Conservation (phyloP, 2,329 filamentous ascomycete species). For the Daldinia eschscholtzii region DNA sequence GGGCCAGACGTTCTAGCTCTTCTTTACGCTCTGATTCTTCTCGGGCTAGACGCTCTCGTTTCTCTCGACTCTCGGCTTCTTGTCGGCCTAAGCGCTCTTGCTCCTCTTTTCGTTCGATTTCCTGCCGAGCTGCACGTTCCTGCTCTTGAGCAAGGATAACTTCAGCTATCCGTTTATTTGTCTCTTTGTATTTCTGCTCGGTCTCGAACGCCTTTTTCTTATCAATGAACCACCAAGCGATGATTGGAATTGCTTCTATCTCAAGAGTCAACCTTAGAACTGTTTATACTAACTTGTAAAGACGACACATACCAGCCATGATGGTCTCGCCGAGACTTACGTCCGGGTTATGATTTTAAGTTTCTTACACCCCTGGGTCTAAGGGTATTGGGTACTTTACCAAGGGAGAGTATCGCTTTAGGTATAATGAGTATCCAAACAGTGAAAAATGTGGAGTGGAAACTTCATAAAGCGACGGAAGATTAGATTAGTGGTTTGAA, state of each 20-base stretch:
- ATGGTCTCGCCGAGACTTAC: background rate
- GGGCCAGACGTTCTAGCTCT: background rate
- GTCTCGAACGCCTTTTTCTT: conserved; percentile 4
- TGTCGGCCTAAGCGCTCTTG: background rate
- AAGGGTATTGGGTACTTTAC: background rate
- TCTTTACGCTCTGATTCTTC: background rate
- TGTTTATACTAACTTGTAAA: background rate
- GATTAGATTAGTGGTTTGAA: background rate
- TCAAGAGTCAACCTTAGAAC: background rate
- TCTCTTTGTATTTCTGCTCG: conserved; percentile 5
- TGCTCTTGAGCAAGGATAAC: conserved; percentile 2
- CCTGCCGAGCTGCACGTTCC: background rate
- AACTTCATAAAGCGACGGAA: too few relatives aligned
- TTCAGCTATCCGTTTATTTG: background rate
- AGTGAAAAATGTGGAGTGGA: background rate
- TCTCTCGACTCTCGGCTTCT: background rate
- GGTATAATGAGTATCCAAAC: background rate
- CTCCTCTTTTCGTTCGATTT: background rate
- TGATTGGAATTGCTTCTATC: background rate
- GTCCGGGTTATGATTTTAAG: too few relatives aligned
- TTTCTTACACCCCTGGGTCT: background rate
- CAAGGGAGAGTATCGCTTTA: background rate
- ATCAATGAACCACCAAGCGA: conserved; percentile 7
- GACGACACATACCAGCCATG: conserved; percentile 3
- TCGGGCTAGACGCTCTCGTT: conserved; percentile 1